Evolutionary conservation across 1,284 basidiomycete genomes (phyloP), one percentile per base, ranked within the genome.

Genomic region (Trichosporon ovoides): DNA sequence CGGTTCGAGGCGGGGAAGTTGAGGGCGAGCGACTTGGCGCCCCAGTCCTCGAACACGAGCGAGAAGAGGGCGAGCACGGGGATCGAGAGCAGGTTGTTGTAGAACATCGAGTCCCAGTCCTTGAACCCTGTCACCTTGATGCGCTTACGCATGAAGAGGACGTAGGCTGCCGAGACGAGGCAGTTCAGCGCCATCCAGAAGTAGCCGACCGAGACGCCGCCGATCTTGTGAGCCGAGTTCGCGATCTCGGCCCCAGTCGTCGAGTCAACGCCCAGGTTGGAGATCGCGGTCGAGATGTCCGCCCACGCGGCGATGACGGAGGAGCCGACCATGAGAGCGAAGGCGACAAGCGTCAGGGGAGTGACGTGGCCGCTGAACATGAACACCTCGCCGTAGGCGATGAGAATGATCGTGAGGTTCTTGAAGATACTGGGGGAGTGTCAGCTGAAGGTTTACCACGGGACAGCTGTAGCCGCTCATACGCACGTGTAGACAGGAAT

Each of bases 71-170:
- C 81, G 40, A 99, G 81, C 35, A 98, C 85, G 40, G 96, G 93
- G 67, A 98, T 92, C 35, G 91, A 96, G 52, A 98, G 81, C 53
- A 98, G 77, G 78, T 98, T 99, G 81, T 97, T 98, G 82, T 98
- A 98, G 80, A 93, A 97, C 95, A 98, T 98, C 24, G 94, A 89
- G 74, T 98, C 96, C 94, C 93, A 97, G 74, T 98, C 95, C 62
- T 93, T 95, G 81, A 99, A 98, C 38, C 91, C 91, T n/a, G 92
- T 98, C 38, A 83, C 76, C 81, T 98, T 98, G 82, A 99, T 98
- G 59, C 89, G 84, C 78, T 96, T 98, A 63, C 96, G 86, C 96
- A 98, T 98, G 55, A 89, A 83, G 56, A 99, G 82, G 43, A 94
- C 95, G 77, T 97, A 98, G 55, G 87, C 86, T 10, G 96, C 96